Base-by-base conservation (phyloP, 768 basidiomycete genomes). In the Nidularia pulvinata region DNA sequence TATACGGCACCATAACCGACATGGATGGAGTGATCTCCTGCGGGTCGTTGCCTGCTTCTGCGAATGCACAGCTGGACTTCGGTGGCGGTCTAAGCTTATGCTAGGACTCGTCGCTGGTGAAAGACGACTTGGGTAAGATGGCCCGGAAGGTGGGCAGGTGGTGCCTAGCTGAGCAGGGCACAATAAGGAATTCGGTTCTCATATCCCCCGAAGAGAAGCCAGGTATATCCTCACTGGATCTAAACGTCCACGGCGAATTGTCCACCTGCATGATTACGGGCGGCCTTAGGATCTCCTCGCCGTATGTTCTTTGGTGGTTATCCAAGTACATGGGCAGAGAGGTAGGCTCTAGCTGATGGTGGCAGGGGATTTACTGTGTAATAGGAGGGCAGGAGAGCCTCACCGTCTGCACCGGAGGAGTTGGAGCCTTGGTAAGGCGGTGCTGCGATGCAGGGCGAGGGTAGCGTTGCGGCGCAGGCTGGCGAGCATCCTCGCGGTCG, bases 221-320 rank as follows among this genome's bases (percentile, higher is more conserved):
- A 30, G 45, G 45, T 46, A 22, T 14, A 46, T n/a, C 25, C 13
- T 11, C n/a, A 25, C 25, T n/a, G 25, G 4, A 25, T 1, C 25
- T 25, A 4, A 46, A 10, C 45, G 3, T n/a, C 45, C 13, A 3
- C 11, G 3, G 3, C 45, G 11, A 14, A 11, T 46, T 11, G 37
- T 11, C 16, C 4, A 4, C 16, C 11, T 4, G 37, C 4, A 42
- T 4, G 2, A 2, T 2, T 25, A 4, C 25, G 37, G 16, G 11
- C 11, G 37, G 37, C 37, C 37, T 11, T 11, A 16, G 37, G 11
- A 11, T 16, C 11, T 42, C 16, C 4, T 16, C 11, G 4, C 37
- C 4, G 16, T 42, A 11, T 19, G 46, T 57, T 47, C 47, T 61
- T 33, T 59, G 60, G 50, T 48, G 59, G 33, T 62, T 61, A 9